Base-by-base conservation (phyloP, 129 eudicot genomes). In the Flaveria brownii region DNA sequence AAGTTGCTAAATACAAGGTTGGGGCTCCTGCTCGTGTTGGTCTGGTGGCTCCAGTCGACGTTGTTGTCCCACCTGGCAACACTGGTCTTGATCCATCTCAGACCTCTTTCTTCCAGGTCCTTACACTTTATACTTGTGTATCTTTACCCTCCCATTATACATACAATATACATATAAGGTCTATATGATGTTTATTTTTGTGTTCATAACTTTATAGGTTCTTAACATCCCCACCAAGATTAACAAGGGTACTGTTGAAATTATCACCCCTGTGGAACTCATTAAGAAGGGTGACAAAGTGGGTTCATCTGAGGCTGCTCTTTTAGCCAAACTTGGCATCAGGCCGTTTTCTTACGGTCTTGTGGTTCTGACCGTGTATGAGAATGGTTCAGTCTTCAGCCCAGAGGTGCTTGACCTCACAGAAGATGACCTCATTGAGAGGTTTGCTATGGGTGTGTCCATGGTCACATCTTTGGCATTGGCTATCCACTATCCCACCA, bases 21-120 rank as follows among this genome's bases (percentile, higher is more conserved):
- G 97, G 96, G 86, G 96, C 96, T 45, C 97, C 96, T 61, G 96
- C 97, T 71, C 91, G 93, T 83, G 97, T 87, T 52, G 97, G 97
- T 63, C 71, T 92, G 74, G 85, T 89, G 4, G 97, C 97, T 47
- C 97, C 93, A 0, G 82, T 85, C 66, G 96, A 92, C 81, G 96
- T 92, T 5, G 91, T 92, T 65, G 97, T 92, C 28, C 93, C 91
- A 4, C 96, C 97, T 4, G 97, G 97, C 30, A 89, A 89, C 86
- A 92, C 93, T 45, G 97, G 97, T 5, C 93, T 92, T 0, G 96
- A 92, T 64, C 97, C 97, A 47, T 92, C 97, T 8, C 96, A 92
- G 78, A 92, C 97, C 1, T 92, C 97, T 68, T 92, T 92, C 87
- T 92, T 92, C 81, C 97, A 92, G 96, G 97, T 83, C 1, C 47